Conservation (phyloP, 1,139 yeast genomes). For the Geotrichum candidum region DNA sequence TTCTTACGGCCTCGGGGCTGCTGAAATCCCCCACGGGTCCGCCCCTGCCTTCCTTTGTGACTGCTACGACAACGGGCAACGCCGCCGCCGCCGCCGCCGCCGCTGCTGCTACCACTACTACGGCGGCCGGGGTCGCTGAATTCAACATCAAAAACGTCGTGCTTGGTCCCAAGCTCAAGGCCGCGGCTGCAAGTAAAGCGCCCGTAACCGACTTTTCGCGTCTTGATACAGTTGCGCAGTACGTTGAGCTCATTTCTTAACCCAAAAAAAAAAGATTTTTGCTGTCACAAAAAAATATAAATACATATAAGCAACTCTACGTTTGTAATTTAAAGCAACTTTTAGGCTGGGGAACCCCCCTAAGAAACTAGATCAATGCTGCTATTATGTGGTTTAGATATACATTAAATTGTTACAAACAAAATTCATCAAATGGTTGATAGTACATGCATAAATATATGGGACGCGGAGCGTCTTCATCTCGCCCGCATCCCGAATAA, state of each 20-base stretch:
- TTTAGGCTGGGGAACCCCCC: too few relatives aligned
- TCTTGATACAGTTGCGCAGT: slow-evolving; percentile 3
- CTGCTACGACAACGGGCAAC: neutral
- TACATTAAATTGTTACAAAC: too few relatives aligned
- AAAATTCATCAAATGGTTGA: too few relatives aligned
- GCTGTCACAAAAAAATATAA: too few relatives aligned
- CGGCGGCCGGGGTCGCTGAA: neutral
- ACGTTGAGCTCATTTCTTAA: neutral
- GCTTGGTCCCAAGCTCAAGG: neutral
- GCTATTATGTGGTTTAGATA: too few relatives aligned
- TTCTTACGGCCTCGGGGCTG: neutral
- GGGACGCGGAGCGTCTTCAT: too few relatives aligned
- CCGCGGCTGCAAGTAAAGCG: neutral
- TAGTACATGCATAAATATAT: too few relatives aligned
- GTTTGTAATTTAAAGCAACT: too few relatives aligned
- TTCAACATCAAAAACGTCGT: neutral
- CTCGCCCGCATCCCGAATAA: too few relatives aligned
- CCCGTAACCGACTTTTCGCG: neutral
- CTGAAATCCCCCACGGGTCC: neutral
- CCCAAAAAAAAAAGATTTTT: too few relatives aligned
- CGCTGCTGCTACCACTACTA: neutral
- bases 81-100: neutral
- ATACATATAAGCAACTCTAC: too few relatives aligned
- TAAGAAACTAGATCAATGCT: too few relatives aligned
- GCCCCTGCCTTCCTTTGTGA: neutral